These are phyloP conservation scores for Pueraria montana DNA, from an alignment of 306 rosid genomes.

Conservation along the genomic window DNA sequence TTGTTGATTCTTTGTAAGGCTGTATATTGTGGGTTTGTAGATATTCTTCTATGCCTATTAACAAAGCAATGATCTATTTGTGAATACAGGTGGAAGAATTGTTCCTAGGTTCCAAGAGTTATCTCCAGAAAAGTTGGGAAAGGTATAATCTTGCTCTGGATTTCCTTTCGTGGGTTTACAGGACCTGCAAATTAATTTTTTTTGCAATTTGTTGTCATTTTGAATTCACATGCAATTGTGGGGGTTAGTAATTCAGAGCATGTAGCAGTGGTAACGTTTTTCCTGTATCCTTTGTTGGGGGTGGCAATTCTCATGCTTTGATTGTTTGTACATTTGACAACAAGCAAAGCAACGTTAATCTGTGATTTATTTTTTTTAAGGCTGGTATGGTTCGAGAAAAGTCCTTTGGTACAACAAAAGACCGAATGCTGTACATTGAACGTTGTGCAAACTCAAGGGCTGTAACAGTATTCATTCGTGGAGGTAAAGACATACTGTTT, in stretches of 20 bases:
- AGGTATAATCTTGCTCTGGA: constrained; percentile 59
- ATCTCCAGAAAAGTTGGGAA: constrained; percentile 91
- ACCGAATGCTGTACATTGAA: constrained; percentile 94
- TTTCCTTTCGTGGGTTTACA: constrained; percentile 15
- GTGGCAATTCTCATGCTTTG: background rate
- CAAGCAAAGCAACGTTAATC: background rate
- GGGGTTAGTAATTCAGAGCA: constrained; percentile 1
- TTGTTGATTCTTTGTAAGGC: background rate
- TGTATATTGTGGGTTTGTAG: background rate
- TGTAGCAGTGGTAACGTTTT: constrained; percentile 15
- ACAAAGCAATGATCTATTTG: constrained; percentile 34
- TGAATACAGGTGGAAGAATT: constrained; percentile 90
- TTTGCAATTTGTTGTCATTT: background rate
- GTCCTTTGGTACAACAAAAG: constrained; percentile 96
- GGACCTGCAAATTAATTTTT: background rate
- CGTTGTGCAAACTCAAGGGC: constrained; percentile 99
- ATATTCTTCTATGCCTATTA: constrained; percentile 19
- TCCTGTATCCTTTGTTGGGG: constrained; percentile 22
- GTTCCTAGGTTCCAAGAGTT: constrained; percentile 98
- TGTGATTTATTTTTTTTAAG: constrained; percentile 48
- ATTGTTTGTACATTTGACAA: constrained; percentile 9
- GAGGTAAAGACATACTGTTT: constrained; percentile 65
- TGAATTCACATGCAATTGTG: constrained; percentile 10
- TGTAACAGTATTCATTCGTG: constrained; percentile 90
- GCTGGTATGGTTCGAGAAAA: constrained; percentile 97